Conservation (phyloP, 257 asterid species). For the Leonotis leonurus region DNA sequence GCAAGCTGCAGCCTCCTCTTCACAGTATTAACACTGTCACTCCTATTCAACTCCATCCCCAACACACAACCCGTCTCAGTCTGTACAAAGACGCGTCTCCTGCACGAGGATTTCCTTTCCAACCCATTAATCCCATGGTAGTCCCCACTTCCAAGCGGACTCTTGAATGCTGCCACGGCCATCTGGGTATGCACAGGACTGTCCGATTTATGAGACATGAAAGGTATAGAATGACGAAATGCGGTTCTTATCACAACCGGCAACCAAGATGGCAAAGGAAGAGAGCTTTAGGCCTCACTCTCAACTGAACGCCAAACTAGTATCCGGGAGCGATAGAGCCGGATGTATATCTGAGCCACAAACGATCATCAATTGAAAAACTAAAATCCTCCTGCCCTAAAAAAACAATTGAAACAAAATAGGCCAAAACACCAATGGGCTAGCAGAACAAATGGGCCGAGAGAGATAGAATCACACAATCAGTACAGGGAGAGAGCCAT, state of each 20-base stretch:
- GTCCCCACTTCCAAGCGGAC: constrained; percentile 56
- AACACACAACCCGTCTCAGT: constrained; percentile 84
- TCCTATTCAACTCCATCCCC: constrained; percentile 91
- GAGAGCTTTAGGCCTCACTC: constrained; percentile 46
- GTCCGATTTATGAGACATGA: constrained; percentile 75
- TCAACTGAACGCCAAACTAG: constrained; percentile 45
- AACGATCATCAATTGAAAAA: constrained; percentile 44
- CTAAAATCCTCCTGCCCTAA: constrained; percentile 18
- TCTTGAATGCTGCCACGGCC: constrained; percentile 87
- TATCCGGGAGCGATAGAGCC: constrained; percentile 35
- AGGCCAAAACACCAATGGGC: constrained; percentile 8
- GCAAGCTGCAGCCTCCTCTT: constrained; percentile 85
- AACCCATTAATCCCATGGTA: constrained; percentile 55
- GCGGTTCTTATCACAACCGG: constrained; percentile 40
- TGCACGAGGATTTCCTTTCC: constrained; percentile 54
- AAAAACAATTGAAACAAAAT: neutral
- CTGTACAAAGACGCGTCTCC: constrained; percentile 88
- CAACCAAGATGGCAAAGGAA: constrained; percentile 49
- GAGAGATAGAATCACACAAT: constrained; percentile 24
- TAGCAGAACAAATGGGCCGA: constrained; percentile 15
- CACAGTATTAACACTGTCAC: constrained; percentile 84
- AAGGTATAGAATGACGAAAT: constrained; percentile 21
- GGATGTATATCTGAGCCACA: constrained; percentile 12
- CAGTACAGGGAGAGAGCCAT: constrained; percentile 50
- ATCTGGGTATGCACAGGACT: constrained; percentile 94